Base-by-base conservation (phyloP, 169 alveolate species). In the Theileria parva region DNA sequence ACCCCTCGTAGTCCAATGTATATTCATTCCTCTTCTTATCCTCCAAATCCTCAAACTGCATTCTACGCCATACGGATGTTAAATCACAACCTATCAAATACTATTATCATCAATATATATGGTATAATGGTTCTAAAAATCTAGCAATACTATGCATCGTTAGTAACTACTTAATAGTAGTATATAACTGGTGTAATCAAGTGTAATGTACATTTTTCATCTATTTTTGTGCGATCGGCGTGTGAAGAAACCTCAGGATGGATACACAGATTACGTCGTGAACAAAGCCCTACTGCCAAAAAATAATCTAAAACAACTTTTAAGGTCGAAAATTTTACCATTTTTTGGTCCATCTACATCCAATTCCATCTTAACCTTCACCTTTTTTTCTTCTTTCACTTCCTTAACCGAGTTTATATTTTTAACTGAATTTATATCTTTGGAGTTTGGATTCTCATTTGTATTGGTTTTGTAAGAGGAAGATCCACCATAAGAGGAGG, bases 251-350 rank as follows among this genome's bases (percentile, higher is more conserved):
- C 98, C 30, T 88, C 92, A 9, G 96, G 96, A 76, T 97, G 95
- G 30, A 96, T 95, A 85, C 99, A 97, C 88, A 97, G 66, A 76
- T 96, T 97, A 34, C 97, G 94, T 55, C 99, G 85, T 12, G 98
- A 94, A 37, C 90, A 90, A 77, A 95, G 73, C 30, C 98, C 98
- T 44, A 95, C 75, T 6, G 95, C 98, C 70, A 96, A 77, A 7
- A 96, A 60, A 37, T 85, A 65, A 2, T 68, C 92, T 74, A 75
- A 7, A 27, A 63, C 6, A 17, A 13, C 15, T 61, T 11, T 2
- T 61, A n/a, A 23, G 27, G 27, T 61, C 32, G 7, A 19, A 25
- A 21, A 30, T 9, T 21, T 76, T 60, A 48, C 75, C 72, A 51
- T 39, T 61, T 23, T 61, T 8, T 8, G 17, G 17, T 3, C 15